Evolutionary conservation across 345 rosid genomes (phyloP), one percentile per base, ranked within the genome.

Genomic region (Eucalyptus paniculata): DNA sequence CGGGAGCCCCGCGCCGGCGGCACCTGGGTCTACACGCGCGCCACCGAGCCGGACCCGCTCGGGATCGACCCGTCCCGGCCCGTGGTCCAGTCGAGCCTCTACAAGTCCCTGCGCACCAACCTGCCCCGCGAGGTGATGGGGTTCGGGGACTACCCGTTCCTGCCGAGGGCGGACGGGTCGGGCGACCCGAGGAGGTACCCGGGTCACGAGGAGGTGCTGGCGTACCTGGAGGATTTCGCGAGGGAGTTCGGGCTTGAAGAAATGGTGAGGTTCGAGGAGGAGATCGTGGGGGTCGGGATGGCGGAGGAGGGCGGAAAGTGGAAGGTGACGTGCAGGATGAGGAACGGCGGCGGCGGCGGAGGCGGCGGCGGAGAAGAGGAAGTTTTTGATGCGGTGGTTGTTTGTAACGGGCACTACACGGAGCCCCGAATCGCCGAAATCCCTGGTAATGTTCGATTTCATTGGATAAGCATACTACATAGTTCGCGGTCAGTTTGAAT

Each of bases 61-160:
- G 91, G 98, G 56, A 88, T 94, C 21, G 95, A 97, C 88, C 97
- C 96, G 67, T 56, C 45, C 42, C 95, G 99, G 88, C 30, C 92
- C 34, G 81, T 97, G 3, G 89, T 95, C 50, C 96, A 94, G 77
- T 91, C 95, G 32, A 97, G 99, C 93, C 92, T 97, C 87, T 97
- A 97, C 91, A 87, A 83, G 26, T 96, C 99, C 62, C 97, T 97
- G 86, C 97, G 99, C 32, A 97, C 98, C 56, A 97, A 97, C 90
- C 94, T 97, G 16, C 97, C 99, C 3, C 93, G 99, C 54, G 99
- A 97, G 90, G 91, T 89, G 28, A 97, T 97, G 99, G 99, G 99
- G 42, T 97, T 91, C 91, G 87, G 50, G 23, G 98, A 95, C 81
- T 97, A 90, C 89, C 99, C 98, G 42, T 97, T 97, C 88, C 88